Base-by-base conservation (phyloP, 305 asterid genomes). In the Ajuga reptans region DNA sequence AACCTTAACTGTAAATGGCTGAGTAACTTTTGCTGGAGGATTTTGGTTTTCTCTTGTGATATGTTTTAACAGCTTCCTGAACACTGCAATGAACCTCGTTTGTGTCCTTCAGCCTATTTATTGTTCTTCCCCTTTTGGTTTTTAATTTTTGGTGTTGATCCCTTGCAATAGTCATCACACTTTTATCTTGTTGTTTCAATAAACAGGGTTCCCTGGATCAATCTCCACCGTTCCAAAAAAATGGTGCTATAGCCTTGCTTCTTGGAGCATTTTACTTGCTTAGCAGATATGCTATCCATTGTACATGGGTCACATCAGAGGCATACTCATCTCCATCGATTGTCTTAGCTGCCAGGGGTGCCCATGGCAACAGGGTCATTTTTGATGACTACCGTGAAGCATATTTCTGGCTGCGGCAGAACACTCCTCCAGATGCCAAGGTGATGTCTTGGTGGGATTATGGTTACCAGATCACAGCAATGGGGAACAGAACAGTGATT, bases 251-350 rank as follows among this genome's bases (percentile, higher is more conserved):
- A 39, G 97, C 91, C 27, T 84, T 93, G 82, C 97, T 93, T 73
- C 53, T 89, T 24, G 97, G 99, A 68, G 96, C 90, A 56, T 82
- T 93, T 75, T 93, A 86, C 86, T 75, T 93, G 86, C 88, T 93
- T 64, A 89, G 96, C 80, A 82, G 99, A 87, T 93, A 91, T 52
- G 96, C 83, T 39, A 91, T 84, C 82, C 99, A 93, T 70, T 91
- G 97, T 79, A 93, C 99, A 7, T 93, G 99, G 99, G 99, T 93
- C 61, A 93, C 99, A 15, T 93, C 97, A 16, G 99, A 93, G 88
- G 99, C 99, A 66, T 93, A 93, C 79, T 93, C 99, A 27, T 93
- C 99, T 62, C 99, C 99, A 18, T 93, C 99, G 29, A 93, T 93
- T 82, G 99, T 93, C 69, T 83, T 93, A 77, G 96, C 99, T 66